Conservation (phyloP, 768 basidiomycete species). For the Naganishia randhawae region DNA sequence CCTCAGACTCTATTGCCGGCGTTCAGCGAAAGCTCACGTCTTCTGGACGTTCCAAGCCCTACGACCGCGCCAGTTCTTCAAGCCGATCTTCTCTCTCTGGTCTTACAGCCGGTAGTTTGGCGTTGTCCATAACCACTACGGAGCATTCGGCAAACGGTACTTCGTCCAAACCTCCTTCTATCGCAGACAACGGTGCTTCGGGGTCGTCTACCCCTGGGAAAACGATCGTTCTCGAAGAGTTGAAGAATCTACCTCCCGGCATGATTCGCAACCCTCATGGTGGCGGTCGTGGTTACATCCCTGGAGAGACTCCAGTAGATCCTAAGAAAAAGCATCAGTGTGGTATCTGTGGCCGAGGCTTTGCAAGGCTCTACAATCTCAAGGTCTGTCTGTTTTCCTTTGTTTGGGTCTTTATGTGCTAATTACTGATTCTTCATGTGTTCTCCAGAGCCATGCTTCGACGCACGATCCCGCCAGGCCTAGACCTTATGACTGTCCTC, state of each 20-base stretch:
- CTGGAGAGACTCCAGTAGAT: slow-evolving; percentile 49
- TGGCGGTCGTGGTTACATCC: slow-evolving; percentile 49
- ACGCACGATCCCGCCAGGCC: slow-evolving; percentile 88
- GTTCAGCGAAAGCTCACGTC: neutral
- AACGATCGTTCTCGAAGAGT: slow-evolving; percentile 9
- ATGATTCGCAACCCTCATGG: slow-evolving; percentile 44
- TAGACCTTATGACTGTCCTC: slow-evolving; percentile 84
- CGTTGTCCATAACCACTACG: neutral
- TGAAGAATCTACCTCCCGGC: slow-evolving; percentile 2
- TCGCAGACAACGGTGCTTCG: neutral
- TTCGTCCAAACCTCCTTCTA: neutral
- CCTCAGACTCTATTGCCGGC: neutral
- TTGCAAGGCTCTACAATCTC: slow-evolving; percentile 87
- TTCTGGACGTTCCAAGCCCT: neutral
- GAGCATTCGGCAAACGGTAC: neutral
- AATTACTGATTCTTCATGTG: slow-evolving; percentile 4
- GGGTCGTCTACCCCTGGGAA: neutral
- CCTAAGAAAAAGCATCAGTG: slow-evolving; percentile 50
- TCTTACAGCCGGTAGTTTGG: neutral
- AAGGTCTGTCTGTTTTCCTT: slow-evolving; percentile 57
- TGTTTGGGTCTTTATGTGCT: neutral
- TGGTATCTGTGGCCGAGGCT: slow-evolving; percentile 59
- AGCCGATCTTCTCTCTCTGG: slow-evolving; percentile 11
- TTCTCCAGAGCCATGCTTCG: slow-evolving; percentile 66
- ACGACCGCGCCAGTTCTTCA: slow-evolving; percentile 6